Base-by-base conservation (phyloP, 305 asterid genomes). In the Fraxinus xanthoxyloides region DNA sequence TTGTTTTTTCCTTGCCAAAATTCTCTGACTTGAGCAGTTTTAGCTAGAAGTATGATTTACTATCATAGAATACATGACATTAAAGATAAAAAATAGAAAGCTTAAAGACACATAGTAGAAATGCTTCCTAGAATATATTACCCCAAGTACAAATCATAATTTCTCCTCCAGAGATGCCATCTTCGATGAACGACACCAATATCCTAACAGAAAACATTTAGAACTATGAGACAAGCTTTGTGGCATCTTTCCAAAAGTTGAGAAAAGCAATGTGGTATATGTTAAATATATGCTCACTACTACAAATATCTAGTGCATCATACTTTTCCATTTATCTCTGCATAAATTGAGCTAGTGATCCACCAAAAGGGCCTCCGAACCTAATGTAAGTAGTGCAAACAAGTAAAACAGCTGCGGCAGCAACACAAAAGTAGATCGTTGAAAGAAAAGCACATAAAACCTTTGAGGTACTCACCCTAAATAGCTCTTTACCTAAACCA, bases 81-180 rank as follows among this genome's bases (percentile, higher is more conserved):
- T 36, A 56, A 36, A 19, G 76, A 82, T 75, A 48, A 77, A 35
- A 35, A 72, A 74, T 19, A 24, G 21, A 54, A 10, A 28, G 78
- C 32, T 56, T 21, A 13, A 40, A 72, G 77, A 80, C 12, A 36
- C 72, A 72, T n/a, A 34, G 75, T 65, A 67, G 76, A 67, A 67
- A 51, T 23, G 78, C 72, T 69, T 34, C 15, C 28, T 26, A 36
- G 77, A 82, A 82, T 80, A 87, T 77, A 86, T 88, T 88, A 94
- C 99, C 99, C 98, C 90, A 96, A 87, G 87, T 96, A 96, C 82
- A 96, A 86, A 88, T 96, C 98, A 87, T 96, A 93, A 82, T 89
- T 89, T 90, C 99, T 92, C 89, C 88, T 93, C 99, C 99, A 96
- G 75, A 94, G 95, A 93, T 96, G 99, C 98, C 99, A 96, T 89